Percentiles rank a stretch among this genome's conserved stretches.
Conservation (phyloP, 148 eudicot species). For the Rhododendron griersonianum region DNA sequence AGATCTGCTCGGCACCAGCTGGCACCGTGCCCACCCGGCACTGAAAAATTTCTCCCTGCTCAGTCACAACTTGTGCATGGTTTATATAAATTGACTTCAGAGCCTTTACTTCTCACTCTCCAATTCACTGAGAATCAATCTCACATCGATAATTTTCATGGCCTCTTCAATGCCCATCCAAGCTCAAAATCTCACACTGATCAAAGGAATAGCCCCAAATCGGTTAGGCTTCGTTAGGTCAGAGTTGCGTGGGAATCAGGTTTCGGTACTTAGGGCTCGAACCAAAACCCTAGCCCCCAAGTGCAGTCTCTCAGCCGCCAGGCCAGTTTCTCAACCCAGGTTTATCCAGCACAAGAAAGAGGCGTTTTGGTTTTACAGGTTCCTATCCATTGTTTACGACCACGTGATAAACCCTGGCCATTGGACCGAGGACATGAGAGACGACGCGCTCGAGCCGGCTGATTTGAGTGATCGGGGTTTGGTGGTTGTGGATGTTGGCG, state of each 20-base stretch:
- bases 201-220: slow-evolving; percentile 23
- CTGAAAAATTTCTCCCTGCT: too few species aligned
- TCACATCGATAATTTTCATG: slow-evolving; percentile 20
- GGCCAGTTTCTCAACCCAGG: slow-evolving; percentile 88
- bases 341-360: slow-evolving; percentile 88
- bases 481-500: slow-evolving; percentile 82
- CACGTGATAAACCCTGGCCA: slow-evolving; percentile 74
- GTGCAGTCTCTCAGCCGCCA: slow-evolving; percentile 62
- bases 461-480: slow-evolving; percentile 49
- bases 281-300: slow-evolving; percentile 36
- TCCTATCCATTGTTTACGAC: slow-evolving; percentile 72
- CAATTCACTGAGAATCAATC: neutral
- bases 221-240: slow-evolving; percentile 38
- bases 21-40: too few species aligned
- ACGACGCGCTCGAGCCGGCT: slow-evolving; percentile 86
- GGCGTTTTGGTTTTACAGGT: slow-evolving; percentile 90
- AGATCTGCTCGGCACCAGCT: too few species aligned
- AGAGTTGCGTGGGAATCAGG: slow-evolving; percentile 30
- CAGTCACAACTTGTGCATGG: too few species aligned
- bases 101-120: neutral
- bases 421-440: slow-evolving; percentile 95
- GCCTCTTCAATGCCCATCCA: slow-evolving; percentile 63
- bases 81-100: too few species aligned
- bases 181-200: slow-evolving; percentile 25
- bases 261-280: slow-evolving; percentile 17